phyloP scores from a whole-genome alignment of 371 early-diverging fungal species.

The Fennellomyces sp. region DNA sequence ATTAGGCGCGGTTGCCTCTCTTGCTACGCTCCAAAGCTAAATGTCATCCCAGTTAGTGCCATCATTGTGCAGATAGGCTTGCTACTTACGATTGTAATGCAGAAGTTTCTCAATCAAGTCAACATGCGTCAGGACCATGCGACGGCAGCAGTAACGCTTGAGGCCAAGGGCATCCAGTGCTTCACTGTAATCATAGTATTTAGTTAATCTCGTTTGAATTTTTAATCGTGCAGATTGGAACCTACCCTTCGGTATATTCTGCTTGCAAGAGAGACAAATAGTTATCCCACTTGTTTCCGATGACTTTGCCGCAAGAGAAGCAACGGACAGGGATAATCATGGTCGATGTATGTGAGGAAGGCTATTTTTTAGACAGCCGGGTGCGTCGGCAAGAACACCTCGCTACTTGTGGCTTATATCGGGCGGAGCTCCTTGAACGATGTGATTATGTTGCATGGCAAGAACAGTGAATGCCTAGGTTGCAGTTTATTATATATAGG shows the following conservation, averaged over 20 bases:
- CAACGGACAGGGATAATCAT: constrained; percentile 98
- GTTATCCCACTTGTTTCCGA: constrained; percentile 97
- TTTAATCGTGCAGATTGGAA: not conserved
- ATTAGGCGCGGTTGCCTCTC: constrained; percentile 4
- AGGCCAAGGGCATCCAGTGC: constrained; percentile 94
- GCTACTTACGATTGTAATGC: constrained; percentile 92
- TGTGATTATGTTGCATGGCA: too few species aligned
- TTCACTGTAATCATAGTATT: constrained; percentile 54
- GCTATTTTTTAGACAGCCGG: not conserved
- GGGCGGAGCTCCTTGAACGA: too few species aligned
- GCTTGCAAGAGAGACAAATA: constrained; percentile 85
- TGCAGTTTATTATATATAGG: constrained; percentile 1
- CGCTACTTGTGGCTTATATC: not conserved
- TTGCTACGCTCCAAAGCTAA: constrained; percentile 1
- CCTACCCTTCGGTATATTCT: constrained; percentile 81
- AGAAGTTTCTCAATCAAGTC: constrained; percentile 99
- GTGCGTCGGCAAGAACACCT: not conserved
- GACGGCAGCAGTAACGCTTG: constrained; percentile 98
- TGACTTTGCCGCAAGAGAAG: constrained; percentile 98
- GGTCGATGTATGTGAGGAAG: constrained; percentile 1
- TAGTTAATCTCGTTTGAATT: not conserved
- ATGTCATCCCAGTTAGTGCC: too few species aligned
- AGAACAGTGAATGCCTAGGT: too few species aligned
- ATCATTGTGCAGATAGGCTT: too few species aligned
- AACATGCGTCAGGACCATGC: constrained; percentile 99